Evolutionary conservation across 768 basidiomycete species (phyloP).

Genomic region (Termitomyces sp.): DNA sequence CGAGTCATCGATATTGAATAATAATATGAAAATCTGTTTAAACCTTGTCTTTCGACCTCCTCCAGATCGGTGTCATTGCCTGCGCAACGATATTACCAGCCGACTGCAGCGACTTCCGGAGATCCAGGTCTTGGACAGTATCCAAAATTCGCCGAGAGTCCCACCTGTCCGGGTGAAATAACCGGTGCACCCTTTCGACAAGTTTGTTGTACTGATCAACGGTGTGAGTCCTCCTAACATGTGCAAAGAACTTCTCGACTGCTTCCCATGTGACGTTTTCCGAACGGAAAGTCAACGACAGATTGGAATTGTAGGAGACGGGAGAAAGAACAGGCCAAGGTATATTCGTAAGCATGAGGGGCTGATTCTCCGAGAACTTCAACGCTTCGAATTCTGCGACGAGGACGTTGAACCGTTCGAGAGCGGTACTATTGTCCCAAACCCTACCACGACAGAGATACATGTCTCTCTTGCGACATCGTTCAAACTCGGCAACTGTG

Average conservation of each 20-base stretch:
- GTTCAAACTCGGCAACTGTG: neutral
- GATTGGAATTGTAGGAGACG: neutral
- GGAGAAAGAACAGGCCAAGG: slow-evolving; percentile 14
- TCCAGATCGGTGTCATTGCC: slow-evolving; percentile 9
- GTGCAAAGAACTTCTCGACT: slow-evolving; percentile 4
- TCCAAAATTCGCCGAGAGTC: slow-evolving; percentile 6
- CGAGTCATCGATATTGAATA: neutral
- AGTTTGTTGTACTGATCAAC: neutral
- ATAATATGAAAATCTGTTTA: neutral
- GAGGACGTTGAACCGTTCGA: slow-evolving; percentile 3
- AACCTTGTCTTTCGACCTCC: neutral
- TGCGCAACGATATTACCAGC: slow-evolving; percentile 8
- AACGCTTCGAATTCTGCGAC: slow-evolving; percentile 9
- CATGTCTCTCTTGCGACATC: slow-evolving; percentile 12
- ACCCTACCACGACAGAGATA: neutral
- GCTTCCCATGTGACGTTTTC: slow-evolving; percentile 5
- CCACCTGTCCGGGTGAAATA: slow-evolving; percentile 14
- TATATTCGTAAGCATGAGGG: slow-evolving; percentile 13
- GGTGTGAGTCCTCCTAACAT: neutral
- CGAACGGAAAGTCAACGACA: neutral
- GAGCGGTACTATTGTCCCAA: neutral
- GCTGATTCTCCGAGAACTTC: slow-evolving; percentile 19
- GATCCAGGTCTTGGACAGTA: slow-evolving; percentile 1
- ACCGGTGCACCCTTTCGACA: neutral
- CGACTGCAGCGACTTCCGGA: neutral